Conservation (phyloP, 345 rosid genomes). For the Moricandia moricandioides region DNA sequence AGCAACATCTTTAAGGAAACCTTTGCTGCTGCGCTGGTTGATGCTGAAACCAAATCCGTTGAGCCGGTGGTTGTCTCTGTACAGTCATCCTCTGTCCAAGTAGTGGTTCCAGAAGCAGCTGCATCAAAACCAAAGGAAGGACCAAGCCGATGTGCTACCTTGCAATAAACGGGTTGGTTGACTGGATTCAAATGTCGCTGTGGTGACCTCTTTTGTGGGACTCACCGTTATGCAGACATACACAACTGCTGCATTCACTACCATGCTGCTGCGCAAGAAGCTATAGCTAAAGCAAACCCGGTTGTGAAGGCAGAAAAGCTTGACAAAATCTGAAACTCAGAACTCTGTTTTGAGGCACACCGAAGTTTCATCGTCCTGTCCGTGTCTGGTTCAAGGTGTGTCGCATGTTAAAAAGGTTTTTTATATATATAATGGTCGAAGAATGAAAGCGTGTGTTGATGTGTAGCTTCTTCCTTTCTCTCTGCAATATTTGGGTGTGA, state of each 20-base stretch:
- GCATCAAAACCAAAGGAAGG: conserved; percentile 62
- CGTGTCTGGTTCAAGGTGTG: conserved; percentile 30
- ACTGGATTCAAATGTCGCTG: conserved; percentile 85
- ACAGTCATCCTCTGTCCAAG: conserved; percentile 42
- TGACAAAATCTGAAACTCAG: conserved; percentile 56
- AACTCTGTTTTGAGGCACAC: conserved; percentile 21
- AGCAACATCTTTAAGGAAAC: conserved; percentile 49
- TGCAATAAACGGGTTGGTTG: conserved; percentile 83
- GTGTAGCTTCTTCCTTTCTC: conserved; percentile 16
- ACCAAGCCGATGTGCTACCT: conserved; percentile 67
- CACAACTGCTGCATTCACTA: conserved; percentile 78
- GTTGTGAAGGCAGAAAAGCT: conserved; percentile 91
- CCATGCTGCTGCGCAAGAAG: conserved; percentile 71
- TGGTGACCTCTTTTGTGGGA: conserved; percentile 69
- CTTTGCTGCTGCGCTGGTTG: conserved; percentile 40
- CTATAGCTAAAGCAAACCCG: conserved; percentile 87
- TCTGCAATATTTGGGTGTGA: conserved; percentile 29
- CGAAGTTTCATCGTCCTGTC: conserved; percentile 19
- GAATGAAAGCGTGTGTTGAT: conserved; percentile 24
- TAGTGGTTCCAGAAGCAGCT: conserved; percentile 34
- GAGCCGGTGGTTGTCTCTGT: conserved; percentile 46
- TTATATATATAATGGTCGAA: conserved; percentile 1
- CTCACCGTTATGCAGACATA: conserved; percentile 85
- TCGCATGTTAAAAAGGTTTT: conserved; percentile 25
- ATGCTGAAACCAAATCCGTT: conserved; percentile 40